A percentile compares a stretch with the other conserved stretches of the same genome.
Evolutionary conservation across 225 moss, liverwort and hornwort species (phyloP).

Genomic region (Straminergon stramineum): DNA sequence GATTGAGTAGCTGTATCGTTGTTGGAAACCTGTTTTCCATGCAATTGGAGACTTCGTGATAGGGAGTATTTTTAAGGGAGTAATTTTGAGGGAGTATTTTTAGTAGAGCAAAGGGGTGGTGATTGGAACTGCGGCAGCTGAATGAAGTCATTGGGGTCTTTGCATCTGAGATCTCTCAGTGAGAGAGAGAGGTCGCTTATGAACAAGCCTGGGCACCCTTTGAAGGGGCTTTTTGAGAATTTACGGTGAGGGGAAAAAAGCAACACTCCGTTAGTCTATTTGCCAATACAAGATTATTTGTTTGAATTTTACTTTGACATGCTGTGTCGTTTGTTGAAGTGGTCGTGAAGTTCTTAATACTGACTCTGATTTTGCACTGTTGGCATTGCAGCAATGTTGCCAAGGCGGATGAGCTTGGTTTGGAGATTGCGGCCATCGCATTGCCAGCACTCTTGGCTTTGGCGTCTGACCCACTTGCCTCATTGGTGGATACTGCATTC

Average conservation of each 20-base stretch:
- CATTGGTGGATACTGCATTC: constrained; percentile 92
- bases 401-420: constrained; percentile 73
- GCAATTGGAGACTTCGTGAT: neutral
- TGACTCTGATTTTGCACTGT: neutral
- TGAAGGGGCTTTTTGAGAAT: constrained; percentile 28
- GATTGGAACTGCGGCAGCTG: neutral
- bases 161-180: constrained; percentile 12
- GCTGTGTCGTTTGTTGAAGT: neutral
- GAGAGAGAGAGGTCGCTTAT: constrained; percentile 29
- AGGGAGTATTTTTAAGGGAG: neutral
- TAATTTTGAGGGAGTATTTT: neutral
- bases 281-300: neutral
- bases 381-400: constrained; percentile 47
- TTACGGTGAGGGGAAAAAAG: constrained; percentile 8
- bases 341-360: neutral
- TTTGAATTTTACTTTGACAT: neutral
- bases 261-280: neutral
- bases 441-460: constrained; percentile 85
- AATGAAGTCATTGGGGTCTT: constrained; percentile 24
- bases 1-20: neutral
- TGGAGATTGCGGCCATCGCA: constrained; percentile 83
- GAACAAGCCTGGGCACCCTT: constrained; percentile 12
- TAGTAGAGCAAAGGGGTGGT: neutral
- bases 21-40: neutral
- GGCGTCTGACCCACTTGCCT: constrained; percentile 90